A percentile compares a stretch with the other conserved stretches of the same genome.
phyloP scores from a whole-genome alignment of 495 filamentous ascomycete genomes.

The Chaetomidium leptoderma region DNA sequence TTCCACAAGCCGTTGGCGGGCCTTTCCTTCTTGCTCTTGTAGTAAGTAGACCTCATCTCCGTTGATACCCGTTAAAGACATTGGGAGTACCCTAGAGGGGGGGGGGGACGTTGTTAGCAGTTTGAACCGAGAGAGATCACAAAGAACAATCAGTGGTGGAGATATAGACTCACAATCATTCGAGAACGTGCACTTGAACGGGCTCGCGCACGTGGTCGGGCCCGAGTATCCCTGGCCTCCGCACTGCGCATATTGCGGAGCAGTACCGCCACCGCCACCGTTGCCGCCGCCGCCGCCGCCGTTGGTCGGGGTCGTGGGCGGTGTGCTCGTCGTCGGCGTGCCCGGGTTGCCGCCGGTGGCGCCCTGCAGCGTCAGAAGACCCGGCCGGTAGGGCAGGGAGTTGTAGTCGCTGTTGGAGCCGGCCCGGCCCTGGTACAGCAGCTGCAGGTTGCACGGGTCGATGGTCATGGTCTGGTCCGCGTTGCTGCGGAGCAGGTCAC shows the following conservation, averaged over 20 bases:
- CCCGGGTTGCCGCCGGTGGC: constrained; percentile 7
- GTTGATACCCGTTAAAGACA: background rate
- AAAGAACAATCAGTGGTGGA: background rate
- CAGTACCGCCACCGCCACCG: constrained; percentile 11
- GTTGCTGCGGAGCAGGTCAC: constrained; percentile 52
- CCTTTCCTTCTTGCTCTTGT: background rate
- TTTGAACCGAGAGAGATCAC: background rate
- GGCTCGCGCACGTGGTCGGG: constrained; percentile 20
- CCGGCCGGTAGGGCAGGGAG: constrained; percentile 48
- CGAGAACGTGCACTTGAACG: constrained; percentile 19
- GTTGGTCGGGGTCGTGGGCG: background rate
- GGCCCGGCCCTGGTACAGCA: constrained; percentile 54
- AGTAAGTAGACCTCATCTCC: background rate
- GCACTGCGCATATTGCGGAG: constrained; percentile 19
- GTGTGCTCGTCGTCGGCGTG: background rate
- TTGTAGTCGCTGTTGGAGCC: constrained; percentile 39
- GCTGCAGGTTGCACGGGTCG: constrained; percentile 55
- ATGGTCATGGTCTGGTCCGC: constrained; percentile 55
- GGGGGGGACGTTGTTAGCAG: background rate
- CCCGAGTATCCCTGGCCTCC: constrained; percentile 20
- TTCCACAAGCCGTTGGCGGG: background rate
- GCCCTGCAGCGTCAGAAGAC: constrained; percentile 45
- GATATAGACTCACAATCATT: constrained; percentile 15
- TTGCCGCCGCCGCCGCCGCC: constrained; percentile 4
- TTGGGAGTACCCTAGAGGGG: constrained; percentile 12